Conservation (phyloP, 208 protist species). For the Wallacemonas sp. region DNA sequence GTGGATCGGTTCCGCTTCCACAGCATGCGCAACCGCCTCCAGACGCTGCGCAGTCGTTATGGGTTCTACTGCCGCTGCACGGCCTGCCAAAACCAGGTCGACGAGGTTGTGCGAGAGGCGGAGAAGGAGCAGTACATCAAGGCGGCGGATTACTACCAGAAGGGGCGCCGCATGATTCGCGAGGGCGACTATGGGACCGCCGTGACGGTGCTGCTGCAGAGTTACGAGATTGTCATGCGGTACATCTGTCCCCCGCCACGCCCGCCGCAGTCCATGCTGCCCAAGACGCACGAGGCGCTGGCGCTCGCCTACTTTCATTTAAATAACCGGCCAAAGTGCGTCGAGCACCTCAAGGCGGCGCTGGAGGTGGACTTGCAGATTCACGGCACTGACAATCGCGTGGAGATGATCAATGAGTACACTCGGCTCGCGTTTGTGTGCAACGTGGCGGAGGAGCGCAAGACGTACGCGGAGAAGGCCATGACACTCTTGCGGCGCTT, state of each 20-base stretch:
- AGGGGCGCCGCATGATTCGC: conserved; percentile 77
- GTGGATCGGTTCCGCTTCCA: conserved; percentile 74
- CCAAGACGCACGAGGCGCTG: conserved; percentile 82
- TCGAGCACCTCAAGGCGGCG: conserved; percentile 69
- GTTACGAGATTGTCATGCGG: conserved; percentile 84
- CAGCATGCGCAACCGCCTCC: conserved; percentile 70
- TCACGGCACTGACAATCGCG: conserved; percentile 52
- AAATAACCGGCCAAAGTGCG: conserved; percentile 67
- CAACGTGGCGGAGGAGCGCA: conserved; percentile 30
- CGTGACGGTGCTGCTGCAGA: conserved; percentile 83
- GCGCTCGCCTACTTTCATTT: conserved; percentile 81
- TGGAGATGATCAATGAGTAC: conserved; percentile 74
- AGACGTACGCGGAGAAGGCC: conserved; percentile 49
- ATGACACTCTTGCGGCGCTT: conserved; percentile 65
- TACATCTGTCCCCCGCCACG: conserved; percentile 80
- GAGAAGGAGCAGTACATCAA: conserved; percentile 83
- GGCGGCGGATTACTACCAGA: conserved; percentile 89
- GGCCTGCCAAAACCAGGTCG: conserved; percentile 61
- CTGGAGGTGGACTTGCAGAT: conserved; percentile 51
- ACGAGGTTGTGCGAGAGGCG: conserved; percentile 58
- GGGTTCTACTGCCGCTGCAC: conserved; percentile 80
- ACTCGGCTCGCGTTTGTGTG: conserved; percentile 70
- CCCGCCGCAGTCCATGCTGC: conserved; percentile 82
- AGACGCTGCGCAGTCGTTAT: conserved; percentile 65
- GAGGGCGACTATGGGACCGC: conserved; percentile 74